Conservation (phyloP, 139 green algal genomes). For the Desmodesmus armatus region DNA sequence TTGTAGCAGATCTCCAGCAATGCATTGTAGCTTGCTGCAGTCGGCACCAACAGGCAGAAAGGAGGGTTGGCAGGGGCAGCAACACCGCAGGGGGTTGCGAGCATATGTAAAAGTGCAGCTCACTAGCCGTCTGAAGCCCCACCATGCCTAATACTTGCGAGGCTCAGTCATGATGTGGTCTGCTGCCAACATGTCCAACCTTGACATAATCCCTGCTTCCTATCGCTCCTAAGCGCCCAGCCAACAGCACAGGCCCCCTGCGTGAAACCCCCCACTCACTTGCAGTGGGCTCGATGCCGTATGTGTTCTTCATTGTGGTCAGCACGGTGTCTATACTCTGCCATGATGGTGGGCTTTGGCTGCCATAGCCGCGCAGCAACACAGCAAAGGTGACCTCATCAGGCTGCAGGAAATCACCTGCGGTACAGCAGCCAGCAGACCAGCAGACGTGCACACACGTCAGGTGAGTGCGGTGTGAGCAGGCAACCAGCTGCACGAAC, state of each 20-base stretch:
- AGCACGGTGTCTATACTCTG: slow-evolving; percentile 71
- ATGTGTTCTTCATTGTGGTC: slow-evolving; percentile 73
- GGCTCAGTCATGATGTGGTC: no score
- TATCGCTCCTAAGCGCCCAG: no score
- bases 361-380: slow-evolving; percentile 83
- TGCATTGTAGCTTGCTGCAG: slow-evolving; percentile 80
- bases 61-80: no score
- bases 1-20: slow-evolving; percentile 83
- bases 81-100: background rate
- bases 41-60: no score
- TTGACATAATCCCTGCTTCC: no score
- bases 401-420: slow-evolving; percentile 75
- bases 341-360: slow-evolving; percentile 74
- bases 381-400: slow-evolving; percentile 89
- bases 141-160: no score
- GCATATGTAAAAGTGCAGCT: no score
- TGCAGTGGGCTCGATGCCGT: slow-evolving; percentile 68
- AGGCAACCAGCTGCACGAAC: no score
- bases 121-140: no score
- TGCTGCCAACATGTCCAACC: no score
- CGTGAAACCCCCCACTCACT: slow-evolving; percentile 47
- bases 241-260: background rate
- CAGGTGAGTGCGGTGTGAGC: background rate
- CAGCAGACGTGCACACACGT: background rate
- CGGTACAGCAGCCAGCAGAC: slow-evolving; percentile 27